Evolutionary conservation across 2,329 filamentous ascomycete species (phyloP).

Genomic region (Whalleya microplaca): DNA sequence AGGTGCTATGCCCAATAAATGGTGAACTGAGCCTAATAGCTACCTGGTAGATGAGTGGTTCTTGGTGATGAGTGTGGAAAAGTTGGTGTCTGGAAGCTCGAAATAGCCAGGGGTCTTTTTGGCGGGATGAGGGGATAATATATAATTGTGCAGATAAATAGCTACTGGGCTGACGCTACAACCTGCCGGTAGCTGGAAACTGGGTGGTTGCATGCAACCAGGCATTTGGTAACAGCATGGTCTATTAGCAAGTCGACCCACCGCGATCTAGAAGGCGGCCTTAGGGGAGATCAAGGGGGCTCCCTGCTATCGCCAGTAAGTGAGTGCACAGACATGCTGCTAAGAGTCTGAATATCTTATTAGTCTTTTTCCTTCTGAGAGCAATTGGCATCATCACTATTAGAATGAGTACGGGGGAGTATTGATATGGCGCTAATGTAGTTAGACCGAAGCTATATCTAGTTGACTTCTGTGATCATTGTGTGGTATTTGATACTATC

Average conservation of each 20-base stretch:
- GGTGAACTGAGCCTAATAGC: background rate
- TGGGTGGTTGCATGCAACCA: slow-evolving; percentile 10
- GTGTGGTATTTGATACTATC: too few relatives aligned
- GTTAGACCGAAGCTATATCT: too few relatives aligned
- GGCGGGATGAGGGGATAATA: slow-evolving; percentile 26
- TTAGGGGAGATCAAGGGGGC: background rate
- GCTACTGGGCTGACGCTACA: slow-evolving; percentile 16
- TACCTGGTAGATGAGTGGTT: slow-evolving; percentile 2
- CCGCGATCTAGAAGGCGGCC: slow-evolving; percentile 5
- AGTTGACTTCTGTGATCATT: background rate
- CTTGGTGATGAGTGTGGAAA: background rate
- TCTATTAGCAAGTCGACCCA: slow-evolving; percentile 4
- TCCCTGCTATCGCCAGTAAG: background rate
- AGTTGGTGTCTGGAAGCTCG: slow-evolving; percentile 2
- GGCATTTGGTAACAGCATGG: slow-evolving; percentile 3
- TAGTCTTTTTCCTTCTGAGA: background rate
- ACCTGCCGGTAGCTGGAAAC: slow-evolving; percentile 11
- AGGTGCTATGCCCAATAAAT: slow-evolving; percentile 17
- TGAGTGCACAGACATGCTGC: background rate
- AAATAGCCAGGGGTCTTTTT: slow-evolving; percentile 6
- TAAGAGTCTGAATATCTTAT: background rate
- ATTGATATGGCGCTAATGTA: too few relatives aligned
- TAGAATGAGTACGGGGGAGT: too few relatives aligned
- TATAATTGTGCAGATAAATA: slow-evolving; percentile 21
- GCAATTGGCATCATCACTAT: background rate